Evolutionary conservation across 192 early-diverging fungal genomes (phyloP).

Genomic region (Hyaloraphidium curvatum): DNA sequence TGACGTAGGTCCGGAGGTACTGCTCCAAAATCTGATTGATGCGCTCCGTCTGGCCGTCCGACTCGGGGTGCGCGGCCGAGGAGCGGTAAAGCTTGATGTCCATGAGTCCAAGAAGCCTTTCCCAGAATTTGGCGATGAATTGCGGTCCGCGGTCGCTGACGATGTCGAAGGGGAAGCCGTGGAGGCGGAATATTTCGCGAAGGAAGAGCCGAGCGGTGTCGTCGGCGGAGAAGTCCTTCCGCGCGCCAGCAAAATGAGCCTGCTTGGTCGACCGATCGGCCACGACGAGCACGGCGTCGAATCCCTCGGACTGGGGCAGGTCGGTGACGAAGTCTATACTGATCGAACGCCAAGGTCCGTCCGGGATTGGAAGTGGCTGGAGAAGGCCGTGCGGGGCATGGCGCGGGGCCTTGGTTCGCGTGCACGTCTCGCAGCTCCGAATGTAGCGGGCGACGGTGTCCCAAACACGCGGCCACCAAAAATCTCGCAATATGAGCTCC

Average conservation of each 20-base stretch:
- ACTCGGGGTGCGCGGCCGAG: too few relatives aligned
- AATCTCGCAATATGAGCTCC: constrained; percentile 13
- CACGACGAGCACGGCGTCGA: constrained; percentile 20
- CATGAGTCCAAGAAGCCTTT: too few relatives aligned
- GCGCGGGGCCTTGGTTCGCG: constrained; percentile 8
- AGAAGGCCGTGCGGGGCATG: constrained; percentile 19
- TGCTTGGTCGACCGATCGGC: constrained; percentile 24
- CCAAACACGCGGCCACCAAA: constrained; percentile 14
- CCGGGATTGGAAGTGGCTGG: constrained; percentile 11
- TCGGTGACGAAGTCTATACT: constrained; percentile 21
- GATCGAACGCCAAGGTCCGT: constrained; percentile 16
- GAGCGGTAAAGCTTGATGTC: too few relatives aligned
- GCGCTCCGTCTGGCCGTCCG: too few relatives aligned
- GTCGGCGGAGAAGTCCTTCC: too few relatives aligned
- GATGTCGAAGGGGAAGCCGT: too few relatives aligned
- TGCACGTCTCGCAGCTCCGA: constrained; percentile 13
- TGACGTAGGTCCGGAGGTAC: too few relatives aligned
- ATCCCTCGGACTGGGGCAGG: constrained; percentile 7
- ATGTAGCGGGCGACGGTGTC: constrained; percentile 14
- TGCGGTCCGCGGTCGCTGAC: too few relatives aligned
- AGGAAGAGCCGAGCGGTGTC: too few relatives aligned
- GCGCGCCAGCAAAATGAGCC: constrained; percentile 2
- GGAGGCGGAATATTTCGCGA: too few relatives aligned
- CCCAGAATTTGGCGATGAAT: too few relatives aligned
- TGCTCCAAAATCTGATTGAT: too few relatives aligned